Evolutionary conservation across 768 basidiomycete species (phyloP), one percentile per base, ranked within the genome.

Genomic region (Amylocystis lapponica): DNA sequence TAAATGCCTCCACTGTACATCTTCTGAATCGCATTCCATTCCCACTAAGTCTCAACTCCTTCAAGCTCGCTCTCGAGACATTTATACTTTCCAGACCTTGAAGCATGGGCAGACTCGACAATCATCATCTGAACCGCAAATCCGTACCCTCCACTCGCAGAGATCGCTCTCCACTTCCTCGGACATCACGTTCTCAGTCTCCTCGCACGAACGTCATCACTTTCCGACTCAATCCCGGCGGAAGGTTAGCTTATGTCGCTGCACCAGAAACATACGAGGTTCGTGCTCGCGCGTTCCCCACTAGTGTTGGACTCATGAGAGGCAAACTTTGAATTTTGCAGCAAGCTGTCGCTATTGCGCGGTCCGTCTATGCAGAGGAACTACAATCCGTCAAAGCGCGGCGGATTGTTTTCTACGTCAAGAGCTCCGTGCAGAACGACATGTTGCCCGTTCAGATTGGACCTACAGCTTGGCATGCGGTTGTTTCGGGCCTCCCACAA

Each of bases 171-270:
- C 20, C 6, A 6, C 13, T 5, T 9, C 22, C 10, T 22, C 36
- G 25, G 6, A 30, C 29, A 10, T 22, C 12, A 8, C 13, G 13
- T 22, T 10, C 10, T 20, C 36, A 22, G 11, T 25, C 36, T 11
- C 11, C 36, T 25, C 10, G 9, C 10, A 17, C 14, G 12, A 37
- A 31, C 17, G 30, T 62, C 42, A 34, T 64, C 14, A 62, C 63
- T 1, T 64, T 60, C 42, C 49, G 50, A 30, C 56, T 43, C 41
- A 46, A 45, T n/a, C n/a, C n/a, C n/a, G n/a, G n/a, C 29, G 48
- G 48, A 1, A 34, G 41, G 16, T 44, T 63, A 52, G 60, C 58
- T 5, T 64, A 63, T 40, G 62, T 64, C 2, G 52, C 48, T 0
- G 51, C 54, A 0, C 56, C 51, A n/a, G 36, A 46, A 4, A 39